These are phyloP conservation scores for Pezicula rhizophila DNA, from an alignment of 2,329 filamentous ascomycete genomes.

Conservation along the genomic window DNA sequence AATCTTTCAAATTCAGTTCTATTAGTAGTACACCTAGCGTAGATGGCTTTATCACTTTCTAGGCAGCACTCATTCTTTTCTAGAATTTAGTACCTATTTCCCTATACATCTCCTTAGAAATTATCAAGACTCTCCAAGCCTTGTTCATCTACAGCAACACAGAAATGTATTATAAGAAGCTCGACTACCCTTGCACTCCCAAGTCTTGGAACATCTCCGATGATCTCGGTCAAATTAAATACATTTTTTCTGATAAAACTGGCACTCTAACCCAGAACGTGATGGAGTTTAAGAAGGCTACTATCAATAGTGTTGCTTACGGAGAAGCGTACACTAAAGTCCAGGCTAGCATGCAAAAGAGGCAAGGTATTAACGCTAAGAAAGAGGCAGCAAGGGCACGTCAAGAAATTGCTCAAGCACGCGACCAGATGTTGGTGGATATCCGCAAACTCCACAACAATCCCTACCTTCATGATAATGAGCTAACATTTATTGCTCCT, in stretches of 20 bases:
- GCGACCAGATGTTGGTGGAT: conserved; percentile 62
- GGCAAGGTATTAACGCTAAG: conserved; percentile 80
- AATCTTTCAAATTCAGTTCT: conserved; percentile 80
- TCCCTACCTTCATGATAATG: conserved; percentile 82
- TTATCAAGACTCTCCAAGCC: conserved; percentile 86
- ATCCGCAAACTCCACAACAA: conserved; percentile 79
- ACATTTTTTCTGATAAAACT: conserved; percentile 96
- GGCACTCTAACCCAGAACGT: conserved; percentile 86
- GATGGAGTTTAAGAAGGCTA: conserved; percentile 99
- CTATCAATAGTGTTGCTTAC: conserved; percentile 91
- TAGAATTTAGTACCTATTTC: conserved; percentile 99
- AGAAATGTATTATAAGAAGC: conserved; percentile 92
- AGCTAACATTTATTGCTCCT: conserved; percentile 86
- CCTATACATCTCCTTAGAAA: conserved; percentile 94
- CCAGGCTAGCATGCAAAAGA: conserved; percentile 90
- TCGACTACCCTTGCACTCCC: conserved; percentile 91
- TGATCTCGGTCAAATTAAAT: conserved; percentile 95
- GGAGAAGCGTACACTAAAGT: conserved; percentile 98
- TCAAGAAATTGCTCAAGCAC: conserved; percentile 73
- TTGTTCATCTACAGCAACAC: conserved; percentile 97
- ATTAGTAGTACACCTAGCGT: conserved; percentile 69
- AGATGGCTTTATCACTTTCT: conserved; percentile 94
- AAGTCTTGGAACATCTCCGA: conserved; percentile 99
- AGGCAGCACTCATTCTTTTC: conserved; percentile 88
- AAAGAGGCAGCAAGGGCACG: conserved; percentile 67